Evolutionary conservation across 1,284 basidiomycete genomes (phyloP).

Genomic region (Marasmius oreades): DNA sequence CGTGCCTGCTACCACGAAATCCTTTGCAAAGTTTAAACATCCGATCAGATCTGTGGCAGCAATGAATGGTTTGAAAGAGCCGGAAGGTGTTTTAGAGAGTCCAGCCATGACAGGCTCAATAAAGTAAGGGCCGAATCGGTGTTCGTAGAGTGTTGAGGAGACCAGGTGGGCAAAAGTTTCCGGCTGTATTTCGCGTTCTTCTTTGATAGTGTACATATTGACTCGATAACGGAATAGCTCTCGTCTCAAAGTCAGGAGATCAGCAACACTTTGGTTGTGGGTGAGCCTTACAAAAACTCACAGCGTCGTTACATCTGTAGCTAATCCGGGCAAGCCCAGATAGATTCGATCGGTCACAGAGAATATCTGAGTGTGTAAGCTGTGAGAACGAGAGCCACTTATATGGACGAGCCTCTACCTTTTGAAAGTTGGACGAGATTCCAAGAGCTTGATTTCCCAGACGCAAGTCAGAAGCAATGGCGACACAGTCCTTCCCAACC

Average conservation of each 20-base stretch:
- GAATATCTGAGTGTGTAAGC: constrained; percentile 67
- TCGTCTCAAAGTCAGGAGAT: constrained; percentile 45
- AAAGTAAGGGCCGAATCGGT: constrained; percentile 96
- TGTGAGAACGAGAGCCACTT: neutral
- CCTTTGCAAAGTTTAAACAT: constrained; percentile 92
- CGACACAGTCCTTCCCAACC: constrained; percentile 98
- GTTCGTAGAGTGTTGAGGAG: constrained; percentile 96
- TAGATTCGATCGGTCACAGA: constrained; percentile 92
- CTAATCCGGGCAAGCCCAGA: constrained; percentile 91
- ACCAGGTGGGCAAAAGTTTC: constrained; percentile 96
- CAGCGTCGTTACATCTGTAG: constrained; percentile 91
- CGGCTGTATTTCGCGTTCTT: constrained; percentile 95
- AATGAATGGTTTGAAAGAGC: constrained; percentile 88
- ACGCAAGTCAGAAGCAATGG: constrained; percentile 94
- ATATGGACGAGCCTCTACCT: constrained; percentile 46
- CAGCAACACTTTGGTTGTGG: constrained; percentile 10
- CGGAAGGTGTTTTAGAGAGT: constrained; percentile 70
- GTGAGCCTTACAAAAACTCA: constrained; percentile 36
- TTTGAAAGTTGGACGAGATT: constrained; percentile 92
- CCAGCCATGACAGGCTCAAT: constrained; percentile 97
- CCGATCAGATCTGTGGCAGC: constrained; percentile 96
- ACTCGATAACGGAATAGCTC: constrained; percentile 91
- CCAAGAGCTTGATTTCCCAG: constrained; percentile 89
- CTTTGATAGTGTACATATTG: constrained; percentile 99
- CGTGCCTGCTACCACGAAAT: constrained; percentile 96